A percentile compares a stretch with the other conserved stretches of the same genome.
These are phyloP conservation scores for Durio zibethinus DNA, from an alignment of 345 rosid species.

Conservation along the genomic window DNA sequence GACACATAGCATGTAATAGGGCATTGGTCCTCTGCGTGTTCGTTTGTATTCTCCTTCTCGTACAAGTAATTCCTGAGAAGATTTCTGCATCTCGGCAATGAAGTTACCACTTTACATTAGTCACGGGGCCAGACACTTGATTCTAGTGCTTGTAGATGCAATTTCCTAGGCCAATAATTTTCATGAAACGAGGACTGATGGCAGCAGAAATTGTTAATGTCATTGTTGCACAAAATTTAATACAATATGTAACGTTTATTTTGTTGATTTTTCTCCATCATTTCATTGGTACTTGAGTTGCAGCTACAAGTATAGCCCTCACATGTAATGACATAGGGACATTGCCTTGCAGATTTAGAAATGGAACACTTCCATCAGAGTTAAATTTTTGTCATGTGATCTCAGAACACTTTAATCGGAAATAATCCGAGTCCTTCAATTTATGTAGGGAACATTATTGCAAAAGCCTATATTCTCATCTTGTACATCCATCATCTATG, in stretches of 20 bases:
- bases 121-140: not conserved
- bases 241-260: not conserved
- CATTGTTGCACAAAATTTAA: not conserved
- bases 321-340: not conserved
- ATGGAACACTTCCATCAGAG: not conserved
- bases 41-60: not conserved
- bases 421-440: not conserved
- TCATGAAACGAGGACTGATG: not conserved
- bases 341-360: not conserved
- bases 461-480: constrained; percentile 8
- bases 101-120: not conserved
- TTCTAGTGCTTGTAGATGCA: not conserved
- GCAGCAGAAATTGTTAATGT: not conserved
- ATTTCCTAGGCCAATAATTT: not conserved
- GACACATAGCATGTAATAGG: constrained; percentile 16
- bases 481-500: not conserved
- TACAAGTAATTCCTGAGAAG: constrained; percentile 1
- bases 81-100: not conserved
- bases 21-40: constrained; percentile 19
- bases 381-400: not conserved
- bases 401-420: not conserved
- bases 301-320: not conserved
- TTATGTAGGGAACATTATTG: not conserved
- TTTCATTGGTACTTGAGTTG: not conserved
- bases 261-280: not conserved